Evolutionary conservation across 2,329 filamentous ascomycete genomes (phyloP), one percentile per base, ranked within the genome.

Genomic region (Dothideomycetidae sp.): DNA sequence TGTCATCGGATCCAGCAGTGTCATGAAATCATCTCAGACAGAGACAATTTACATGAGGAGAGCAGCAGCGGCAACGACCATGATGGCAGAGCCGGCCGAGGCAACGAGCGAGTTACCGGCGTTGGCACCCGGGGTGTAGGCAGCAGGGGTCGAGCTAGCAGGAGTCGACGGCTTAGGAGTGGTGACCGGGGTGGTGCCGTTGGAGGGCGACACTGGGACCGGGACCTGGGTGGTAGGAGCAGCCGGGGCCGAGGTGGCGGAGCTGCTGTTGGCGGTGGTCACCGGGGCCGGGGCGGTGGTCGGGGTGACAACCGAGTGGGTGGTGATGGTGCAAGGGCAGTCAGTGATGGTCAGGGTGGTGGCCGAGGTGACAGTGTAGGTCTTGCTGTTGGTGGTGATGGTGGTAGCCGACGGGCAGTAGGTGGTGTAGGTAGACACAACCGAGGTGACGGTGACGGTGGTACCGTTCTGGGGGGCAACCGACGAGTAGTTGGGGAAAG

Each of bases 91-190:
- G 15, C 29, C 36, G 19, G 28, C 36, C 29, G 57, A 26, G 21
- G 21, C 21, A 26, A 26, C 21, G 21, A 26, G 21, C 7, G 21
- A 26, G 57, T 66, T 63, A 52, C 59, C 58, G 50, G 66, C 67
- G 21, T 14, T 26, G 21, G 21, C n/a, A n/a, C 28, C 68, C 38
- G 66, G 68, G 40, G 66, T 69, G 64, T 62, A 68, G 13, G 55
- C 43, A 17, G 48, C 36, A 21, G 52, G 49, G 44, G 52, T 48
- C 37, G 52, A 49, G 42, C 50, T 52, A 44, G 47, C 46, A n/a
- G n/a, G n/a, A 17, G 48, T 45, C 32, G 40, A 40, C 26, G 33
- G 21, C n/a, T 29, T 16, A 5, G 18, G 32, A 32, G 35, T 26
- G 33, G 39, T 28, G n/a, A n/a, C n/a, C n/a, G n/a, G n/a, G 12